Evolutionary conservation across 1,284 basidiomycete species (phyloP), one percentile per base, ranked within the genome.

Genomic region (Stereum hirsutum): DNA sequence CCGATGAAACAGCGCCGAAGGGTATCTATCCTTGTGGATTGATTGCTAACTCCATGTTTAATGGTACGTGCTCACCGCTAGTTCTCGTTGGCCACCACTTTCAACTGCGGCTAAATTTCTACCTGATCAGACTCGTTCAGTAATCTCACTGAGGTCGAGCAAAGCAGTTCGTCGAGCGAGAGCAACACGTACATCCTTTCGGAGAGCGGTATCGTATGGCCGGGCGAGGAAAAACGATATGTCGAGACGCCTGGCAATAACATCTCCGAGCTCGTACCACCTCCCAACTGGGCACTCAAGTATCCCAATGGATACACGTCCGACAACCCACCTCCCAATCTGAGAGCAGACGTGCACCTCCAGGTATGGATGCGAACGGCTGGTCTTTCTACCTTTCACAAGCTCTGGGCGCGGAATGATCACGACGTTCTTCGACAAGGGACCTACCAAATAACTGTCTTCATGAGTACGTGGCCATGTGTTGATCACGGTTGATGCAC

Each of bases 321-420:
- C 5, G 64, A 66, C 6, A 78, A 70, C 46, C 71, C 72, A n/a
- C 78, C 88, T 26, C 93, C 91, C 11, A 69, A 97, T 57, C 70
- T 98, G 26, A 67, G 69, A 41, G 57, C 62, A 1, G 81, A 99
- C 59, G 90, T 98, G 63, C 94, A 93, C 58, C 98, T 99, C 70
- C 93, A 97, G 65, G 94, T 98, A 54, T 99, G 95, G 95, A 99
- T 99, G 95, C 81, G 95, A 47, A 94, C 92, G 2, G 91, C 95
- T 1, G 94, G 94, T 19, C 67, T 99, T 43, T 95, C 95, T 0
- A 97, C 94, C 1, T 99, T 99, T 66, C 81, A 90, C 35, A 98
- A 98, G 65, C 68, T 98, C 15, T 98, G 89, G 61, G 92, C 83
- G 23, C 74, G 95, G 47, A 98, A 98, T 62, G 95, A 98, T 57